Percentiles rank a stretch among this genome's conserved stretches.
phyloP scores from a whole-genome alignment of 805 yeast genomes.

The Candida coquimbonensis region DNA sequence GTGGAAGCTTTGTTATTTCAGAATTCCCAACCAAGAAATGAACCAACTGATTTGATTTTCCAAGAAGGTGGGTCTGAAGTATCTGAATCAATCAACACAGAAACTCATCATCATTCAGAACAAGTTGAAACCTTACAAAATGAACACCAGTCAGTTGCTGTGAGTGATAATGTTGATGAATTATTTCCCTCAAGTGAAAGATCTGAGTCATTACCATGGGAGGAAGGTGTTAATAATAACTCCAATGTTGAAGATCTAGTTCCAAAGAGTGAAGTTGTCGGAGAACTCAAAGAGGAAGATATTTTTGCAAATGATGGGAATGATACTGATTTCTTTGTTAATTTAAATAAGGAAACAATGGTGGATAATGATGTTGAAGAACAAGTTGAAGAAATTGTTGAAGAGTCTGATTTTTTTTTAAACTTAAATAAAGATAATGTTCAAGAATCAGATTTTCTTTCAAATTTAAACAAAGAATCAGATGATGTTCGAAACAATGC shows the following conservation, averaged over 20 bases:
- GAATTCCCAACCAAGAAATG: neutral
- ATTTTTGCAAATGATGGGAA: neutral
- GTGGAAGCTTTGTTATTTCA: neutral
- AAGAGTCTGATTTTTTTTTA: too few relatives aligned
- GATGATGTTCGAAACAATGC: too few relatives aligned
- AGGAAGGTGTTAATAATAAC: neutral
- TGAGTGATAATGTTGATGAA: neutral
- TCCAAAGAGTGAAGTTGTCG: neutral
- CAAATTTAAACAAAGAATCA: too few relatives aligned
- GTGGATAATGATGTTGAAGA: neutral
- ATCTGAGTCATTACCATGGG: constrained; percentile 3
- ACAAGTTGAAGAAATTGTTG: too few relatives aligned
- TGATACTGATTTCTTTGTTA: neutral
- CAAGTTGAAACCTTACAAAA: neutral
- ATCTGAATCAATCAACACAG: neutral
- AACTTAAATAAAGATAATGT: too few relatives aligned
- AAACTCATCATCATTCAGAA: neutral
- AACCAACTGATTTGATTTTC: neutral
- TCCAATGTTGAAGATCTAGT: too few relatives aligned
- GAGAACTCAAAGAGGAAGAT: neutral
- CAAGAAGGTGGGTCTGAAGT: neutral
- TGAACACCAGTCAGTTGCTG: neutral
- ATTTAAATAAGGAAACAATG: neutral
- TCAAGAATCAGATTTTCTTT: too few relatives aligned
- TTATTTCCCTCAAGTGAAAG: neutral